These are phyloP conservation scores for Dianthus caryophyllus DNA, from an alignment of 148 eudicot species.

Conservation along the genomic window DNA sequence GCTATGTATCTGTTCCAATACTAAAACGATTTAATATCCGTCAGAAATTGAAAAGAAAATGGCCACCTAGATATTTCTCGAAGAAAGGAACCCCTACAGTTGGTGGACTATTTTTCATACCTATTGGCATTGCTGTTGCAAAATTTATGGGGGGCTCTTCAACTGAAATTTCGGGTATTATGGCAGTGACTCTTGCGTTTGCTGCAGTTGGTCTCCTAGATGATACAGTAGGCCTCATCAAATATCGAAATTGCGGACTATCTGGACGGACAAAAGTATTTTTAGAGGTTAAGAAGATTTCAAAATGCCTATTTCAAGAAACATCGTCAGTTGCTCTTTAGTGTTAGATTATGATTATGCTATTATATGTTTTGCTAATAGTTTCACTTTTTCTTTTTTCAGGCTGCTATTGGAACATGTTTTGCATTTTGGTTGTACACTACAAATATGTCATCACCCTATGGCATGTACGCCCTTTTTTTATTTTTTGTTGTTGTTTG, in stretches of 20 bases:
- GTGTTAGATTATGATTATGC: not conserved
- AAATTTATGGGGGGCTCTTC: slow-evolving; percentile 62
- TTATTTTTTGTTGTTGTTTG: slow-evolving; percentile 70
- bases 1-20: slow-evolving; percentile 73
- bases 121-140: slow-evolving; percentile 74
- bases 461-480: slow-evolving; percentile 93
- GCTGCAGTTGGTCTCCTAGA: slow-evolving; percentile 81
- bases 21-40: slow-evolving; percentile 52
- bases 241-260: slow-evolving; percentile 43
- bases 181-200: slow-evolving; percentile 61
- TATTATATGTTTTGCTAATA: slow-evolving; percentile 13
- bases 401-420: slow-evolving; percentile 67
- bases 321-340: not conserved
- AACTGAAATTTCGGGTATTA: slow-evolving; percentile 55
- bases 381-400: slow-evolving; percentile 19
- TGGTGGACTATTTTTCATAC: slow-evolving; percentile 82
- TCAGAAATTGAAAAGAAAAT: slow-evolving; percentile 44
- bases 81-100: slow-evolving; percentile 76
- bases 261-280: slow-evolving; percentile 43
- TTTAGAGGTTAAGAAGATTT: slow-evolving; percentile 60
- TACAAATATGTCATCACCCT: slow-evolving; percentile 69
- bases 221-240: slow-evolving; percentile 53
- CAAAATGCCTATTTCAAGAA: slow-evolving; percentile 1
- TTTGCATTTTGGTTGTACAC: slow-evolving; percentile 71
- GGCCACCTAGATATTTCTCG: slow-evolving; percentile 39